A percentile compares a stretch with the other conserved stretches of the same genome.
Conservation (phyloP, 2,329 filamentous ascomycete species). For the Lizonia empirigonia region DNA sequence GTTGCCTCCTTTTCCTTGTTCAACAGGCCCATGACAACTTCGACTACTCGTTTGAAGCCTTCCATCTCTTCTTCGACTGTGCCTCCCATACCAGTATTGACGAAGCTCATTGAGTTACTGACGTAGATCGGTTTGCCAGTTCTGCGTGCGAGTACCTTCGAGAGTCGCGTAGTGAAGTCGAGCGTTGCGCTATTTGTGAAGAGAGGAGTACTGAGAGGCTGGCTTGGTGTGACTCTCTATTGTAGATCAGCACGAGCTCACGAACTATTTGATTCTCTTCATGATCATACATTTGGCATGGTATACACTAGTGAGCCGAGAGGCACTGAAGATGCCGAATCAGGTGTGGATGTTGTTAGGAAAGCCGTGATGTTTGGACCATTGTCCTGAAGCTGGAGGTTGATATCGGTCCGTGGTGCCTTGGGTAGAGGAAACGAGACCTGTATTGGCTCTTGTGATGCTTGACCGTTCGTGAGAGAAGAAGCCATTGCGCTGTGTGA, state of each 20-base stretch:
- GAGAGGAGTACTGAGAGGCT: conserved; percentile 78
- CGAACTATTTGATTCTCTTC: too few relatives aligned
- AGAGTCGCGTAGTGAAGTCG: conserved; percentile 85
- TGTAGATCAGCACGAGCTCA: conserved; percentile 18
- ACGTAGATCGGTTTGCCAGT: conserved; percentile 82
- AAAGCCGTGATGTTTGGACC: conserved; percentile 61
- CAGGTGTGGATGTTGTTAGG: conserved; percentile 58
- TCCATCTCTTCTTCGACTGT: conserved; percentile 94
- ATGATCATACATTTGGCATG: conserved; percentile 75
- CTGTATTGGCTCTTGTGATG: conserved; percentile 53
- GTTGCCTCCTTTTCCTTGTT: conserved; percentile 1
- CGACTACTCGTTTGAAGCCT: conserved; percentile 75
- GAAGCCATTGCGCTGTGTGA: conserved; percentile 27
- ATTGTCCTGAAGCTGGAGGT: conserved; percentile 63
- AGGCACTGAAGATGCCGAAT: conserved; percentile 41
- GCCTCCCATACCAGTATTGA: conserved; percentile 73
- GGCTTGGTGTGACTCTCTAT: conserved; percentile 52
- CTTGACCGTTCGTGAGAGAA: conserved; percentile 17
- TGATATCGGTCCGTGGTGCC: conserved; percentile 61
- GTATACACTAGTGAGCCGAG: conserved; percentile 95
- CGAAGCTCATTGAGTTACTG: conserved; percentile 82
- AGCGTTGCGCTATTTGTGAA: conserved; percentile 76
- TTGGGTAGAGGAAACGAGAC: conserved; percentile 63
- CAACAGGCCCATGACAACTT: conserved; percentile 61
- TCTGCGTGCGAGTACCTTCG: conserved; percentile 79